Conservation (phyloP, 352 stramenopile genomes). For the Globisporangium cylindrosporum region DNA sequence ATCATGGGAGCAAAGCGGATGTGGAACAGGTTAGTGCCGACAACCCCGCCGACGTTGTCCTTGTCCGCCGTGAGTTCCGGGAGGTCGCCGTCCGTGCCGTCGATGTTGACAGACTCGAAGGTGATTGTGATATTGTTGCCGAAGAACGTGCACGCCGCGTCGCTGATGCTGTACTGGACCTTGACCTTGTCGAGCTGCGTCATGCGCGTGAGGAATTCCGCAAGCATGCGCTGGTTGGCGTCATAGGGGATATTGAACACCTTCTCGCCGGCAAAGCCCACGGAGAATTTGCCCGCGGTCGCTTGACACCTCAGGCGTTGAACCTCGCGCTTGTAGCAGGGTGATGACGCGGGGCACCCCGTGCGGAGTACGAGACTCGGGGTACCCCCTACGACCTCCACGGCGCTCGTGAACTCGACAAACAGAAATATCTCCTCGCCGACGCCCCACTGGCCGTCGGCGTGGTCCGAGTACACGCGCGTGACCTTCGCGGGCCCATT, state of each 20-base stretch:
- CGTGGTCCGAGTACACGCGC: slow-evolving; percentile 55
- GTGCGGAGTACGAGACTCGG: slow-evolving; percentile 53
- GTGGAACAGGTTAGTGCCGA: slow-evolving; percentile 38
- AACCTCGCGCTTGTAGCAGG: slow-evolving; percentile 56
- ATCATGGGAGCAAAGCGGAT: slow-evolving; percentile 43
- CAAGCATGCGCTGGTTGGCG: slow-evolving; percentile 40
- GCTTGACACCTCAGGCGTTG: slow-evolving; percentile 60
- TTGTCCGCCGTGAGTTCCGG: slow-evolving; percentile 52
- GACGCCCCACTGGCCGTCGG: slow-evolving; percentile 45
- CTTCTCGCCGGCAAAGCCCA: slow-evolving; percentile 50
- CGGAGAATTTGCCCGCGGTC: slow-evolving; percentile 59
- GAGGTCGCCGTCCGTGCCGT: slow-evolving; percentile 59
- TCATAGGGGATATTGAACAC: slow-evolving; percentile 72
- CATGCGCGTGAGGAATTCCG: slow-evolving; percentile 53
- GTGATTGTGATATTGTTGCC: slow-evolving; percentile 80
- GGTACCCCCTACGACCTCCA: slow-evolving; percentile 46
- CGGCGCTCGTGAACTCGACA: slow-evolving; percentile 66
- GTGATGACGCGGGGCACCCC: slow-evolving; percentile 38
- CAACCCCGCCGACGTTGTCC: slow-evolving; percentile 45
- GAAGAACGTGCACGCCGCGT: slow-evolving; percentile 67
- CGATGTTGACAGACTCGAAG: slow-evolving; percentile 75
- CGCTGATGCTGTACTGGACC: slow-evolving; percentile 60
- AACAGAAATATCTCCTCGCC: slow-evolving; percentile 61
- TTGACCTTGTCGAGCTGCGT: slow-evolving; percentile 57
- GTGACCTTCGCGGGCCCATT: slow-evolving; percentile 59